Percentiles rank a stretch among this genome's conserved stretches.
These are phyloP conservation scores for Craspedostauros australis DNA, from an alignment of 108 stramenopile species.

Conservation along the genomic window DNA sequence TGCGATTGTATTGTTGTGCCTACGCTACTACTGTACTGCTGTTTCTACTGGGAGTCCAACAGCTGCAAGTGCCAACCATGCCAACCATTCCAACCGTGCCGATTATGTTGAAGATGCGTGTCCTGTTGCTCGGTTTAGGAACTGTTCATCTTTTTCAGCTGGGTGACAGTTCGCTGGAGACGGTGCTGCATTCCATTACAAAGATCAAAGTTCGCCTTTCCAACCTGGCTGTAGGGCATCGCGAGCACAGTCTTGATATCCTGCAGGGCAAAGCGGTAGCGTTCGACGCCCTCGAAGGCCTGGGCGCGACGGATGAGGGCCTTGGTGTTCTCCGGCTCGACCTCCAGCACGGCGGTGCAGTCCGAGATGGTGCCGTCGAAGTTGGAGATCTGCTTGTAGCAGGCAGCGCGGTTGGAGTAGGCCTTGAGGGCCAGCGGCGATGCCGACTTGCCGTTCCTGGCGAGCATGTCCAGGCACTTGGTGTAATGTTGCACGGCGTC, in stretches of 20 bases:
- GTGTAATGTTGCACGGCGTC: slow-evolving; percentile 90
- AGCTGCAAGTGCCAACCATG: background rate
- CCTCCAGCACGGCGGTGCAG: slow-evolving; percentile 94
- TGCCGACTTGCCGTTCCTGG: slow-evolving; percentile 48
- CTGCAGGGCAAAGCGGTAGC: slow-evolving; percentile 95
- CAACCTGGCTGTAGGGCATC: slow-evolving; percentile 86
- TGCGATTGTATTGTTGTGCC: background rate
- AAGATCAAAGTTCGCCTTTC: slow-evolving; percentile 89
- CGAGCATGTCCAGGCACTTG: slow-evolving; percentile 84
- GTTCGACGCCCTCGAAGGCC: slow-evolving; percentile 96
- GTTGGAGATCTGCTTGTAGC: slow-evolving; percentile 99
- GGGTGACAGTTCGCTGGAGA: slow-evolving; percentile 84
- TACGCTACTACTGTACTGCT: background rate
- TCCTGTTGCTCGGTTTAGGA: slow-evolving; percentile 5
- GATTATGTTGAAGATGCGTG: too few relatives aligned
- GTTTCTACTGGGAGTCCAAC: too few relatives aligned
- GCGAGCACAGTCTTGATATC: slow-evolving; percentile 92
- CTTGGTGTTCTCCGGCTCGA: slow-evolving; percentile 95
- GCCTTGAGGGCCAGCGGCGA: slow-evolving; percentile 92
- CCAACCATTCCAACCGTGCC: too few relatives aligned
- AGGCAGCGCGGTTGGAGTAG: slow-evolving; percentile 94
- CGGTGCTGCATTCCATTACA: slow-evolving; percentile 93
- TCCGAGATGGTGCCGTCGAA: slow-evolving; percentile 96
- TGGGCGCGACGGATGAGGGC: slow-evolving; percentile 97
- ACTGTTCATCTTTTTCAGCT: slow-evolving; percentile 46